A percentile compares a stretch with the other conserved stretches of the same genome.
These are phyloP conservation scores for Emmonsiellopsis sp. DNA, from an alignment of 2,329 filamentous ascomycete species.

Conservation along the genomic window DNA sequence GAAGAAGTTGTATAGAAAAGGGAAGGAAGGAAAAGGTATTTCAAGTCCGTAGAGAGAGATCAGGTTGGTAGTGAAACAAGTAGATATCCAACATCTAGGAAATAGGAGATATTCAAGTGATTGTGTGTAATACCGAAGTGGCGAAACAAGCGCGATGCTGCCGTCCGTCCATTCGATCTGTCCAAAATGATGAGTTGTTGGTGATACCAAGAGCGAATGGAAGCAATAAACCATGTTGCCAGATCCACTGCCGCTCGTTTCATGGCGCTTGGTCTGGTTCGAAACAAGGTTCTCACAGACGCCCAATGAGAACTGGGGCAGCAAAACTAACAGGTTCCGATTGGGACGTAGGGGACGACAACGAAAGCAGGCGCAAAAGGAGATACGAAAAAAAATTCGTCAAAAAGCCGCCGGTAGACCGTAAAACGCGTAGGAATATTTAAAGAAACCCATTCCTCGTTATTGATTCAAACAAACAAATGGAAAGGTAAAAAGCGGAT, in stretches of 20 bases:
- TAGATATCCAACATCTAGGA: not conserved
- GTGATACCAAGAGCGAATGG: no score
- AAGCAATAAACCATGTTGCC: no score
- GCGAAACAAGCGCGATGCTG: no score
- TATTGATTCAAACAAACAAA: not conserved
- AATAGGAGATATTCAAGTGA: not conserved
- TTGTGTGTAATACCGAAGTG: no score
- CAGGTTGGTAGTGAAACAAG: not conserved
- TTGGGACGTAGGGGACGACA: not conserved
- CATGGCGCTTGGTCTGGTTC: no score
- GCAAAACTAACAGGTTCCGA: no score
- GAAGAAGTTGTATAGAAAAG: not conserved
- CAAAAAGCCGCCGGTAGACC: not conserved
- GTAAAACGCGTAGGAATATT: not conserved
- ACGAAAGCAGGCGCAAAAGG: not conserved
- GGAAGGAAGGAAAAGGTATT: not conserved
- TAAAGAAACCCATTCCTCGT: not conserved
- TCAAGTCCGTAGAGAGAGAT: no score
- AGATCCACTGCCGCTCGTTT: no score
- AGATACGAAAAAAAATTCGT: not conserved
- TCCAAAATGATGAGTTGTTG: no score
- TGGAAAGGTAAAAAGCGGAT: not conserved
- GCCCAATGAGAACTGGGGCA: no score
- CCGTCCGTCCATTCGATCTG: no score
- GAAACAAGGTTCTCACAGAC: no score